Conservation (phyloP, 2,329 filamentous ascomycete genomes). For the Diplodia seriata region DNA sequence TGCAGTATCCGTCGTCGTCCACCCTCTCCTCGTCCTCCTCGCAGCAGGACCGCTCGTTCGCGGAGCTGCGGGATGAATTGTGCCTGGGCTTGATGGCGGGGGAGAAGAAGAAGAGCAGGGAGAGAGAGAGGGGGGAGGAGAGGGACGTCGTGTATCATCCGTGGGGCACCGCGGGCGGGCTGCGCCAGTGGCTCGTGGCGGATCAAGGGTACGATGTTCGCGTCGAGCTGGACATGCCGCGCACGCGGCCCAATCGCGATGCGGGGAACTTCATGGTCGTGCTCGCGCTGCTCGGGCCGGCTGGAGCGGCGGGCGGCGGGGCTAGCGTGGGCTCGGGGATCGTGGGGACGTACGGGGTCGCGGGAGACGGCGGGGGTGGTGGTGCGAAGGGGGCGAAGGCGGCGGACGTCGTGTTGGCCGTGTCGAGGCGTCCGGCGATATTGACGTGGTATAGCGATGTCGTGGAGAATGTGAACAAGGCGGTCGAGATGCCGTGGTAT, state of each 20-base stretch:
- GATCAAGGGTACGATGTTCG: slow-evolving; percentile 85
- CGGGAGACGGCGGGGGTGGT: too few relatives aligned
- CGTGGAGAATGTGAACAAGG: slow-evolving; percentile 65
- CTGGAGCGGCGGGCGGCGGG: background rate
- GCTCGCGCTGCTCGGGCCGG: slow-evolving; percentile 66
- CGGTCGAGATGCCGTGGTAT: slow-evolving; percentile 72
- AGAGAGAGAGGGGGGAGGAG: background rate
- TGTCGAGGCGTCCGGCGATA: slow-evolving; percentile 68
- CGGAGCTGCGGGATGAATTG: background rate
- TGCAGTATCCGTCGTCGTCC: slow-evolving; percentile 69
- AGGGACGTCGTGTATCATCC: slow-evolving; percentile 37
- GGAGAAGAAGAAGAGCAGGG: background rate
- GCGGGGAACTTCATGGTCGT: slow-evolving; percentile 96
- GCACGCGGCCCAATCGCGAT: slow-evolving; percentile 75
- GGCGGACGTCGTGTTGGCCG: slow-evolving; percentile 9
- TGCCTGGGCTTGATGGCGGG: background rate
- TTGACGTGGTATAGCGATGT: slow-evolving; percentile 79
- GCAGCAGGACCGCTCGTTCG: background rate
- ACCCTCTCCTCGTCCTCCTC: slow-evolving; percentile 32
- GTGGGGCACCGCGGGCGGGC: slow-evolving; percentile 52
- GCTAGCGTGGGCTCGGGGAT: background rate
- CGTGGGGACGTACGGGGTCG: background rate
- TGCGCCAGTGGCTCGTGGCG: slow-evolving; percentile 62
- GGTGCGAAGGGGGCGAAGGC: background rate
- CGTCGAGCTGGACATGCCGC: slow-evolving; percentile 77